Base-by-base conservation (phyloP, 2,329 filamentous ascomycete species). In the Mycosphaerelloides madeirae region DNA sequence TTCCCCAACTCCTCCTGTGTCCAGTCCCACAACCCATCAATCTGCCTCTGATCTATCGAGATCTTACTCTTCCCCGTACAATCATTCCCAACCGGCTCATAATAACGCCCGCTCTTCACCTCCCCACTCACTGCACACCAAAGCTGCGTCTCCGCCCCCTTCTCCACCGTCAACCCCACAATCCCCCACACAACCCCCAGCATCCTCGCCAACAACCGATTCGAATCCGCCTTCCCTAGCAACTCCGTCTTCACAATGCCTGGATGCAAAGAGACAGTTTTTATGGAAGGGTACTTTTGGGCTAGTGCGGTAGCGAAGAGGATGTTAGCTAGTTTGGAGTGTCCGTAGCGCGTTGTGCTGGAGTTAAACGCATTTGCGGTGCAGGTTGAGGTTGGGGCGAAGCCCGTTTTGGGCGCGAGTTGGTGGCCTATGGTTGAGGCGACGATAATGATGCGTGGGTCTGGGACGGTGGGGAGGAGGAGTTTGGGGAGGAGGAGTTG, bases 291-390 rank as follows among this genome's bases (percentile, higher is more conserved):
- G 48, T 76, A 69, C 0, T 63, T 62, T 16, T 56, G 42, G 0
- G 70, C 68, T 1, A 75, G 59, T 31, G 69, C 62, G 9, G 59
- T 52, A 0, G 70, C 59, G 50, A 67, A 74, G 1, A 75, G 64
- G 20, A 76, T 61, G 38, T 75, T 75, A 3, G 72, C 71, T 3
- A 77, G 61, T 48, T 77, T 77, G 19, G 65, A 68, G 18, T 69
- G 63, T 3, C 68, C 70, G 56, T 78, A 77, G 28, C 49, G 32
- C 40, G 25, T 18, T 31, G 41, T 48, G 0, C 65, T 64, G 1
- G 43, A 45, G 14, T 57, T 33, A 4, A 60, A 35, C n/a, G 35
- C 43, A 25, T 19, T 25, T 18, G 46, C 12, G 3, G 50, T 57
- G 5, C 55, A 54, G 29, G 64, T 52, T 3, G 59, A 51, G 4